phyloP scores from a whole-genome alignment of 495 filamentous ascomycete species.

The Daldinia decipiens region DNA sequence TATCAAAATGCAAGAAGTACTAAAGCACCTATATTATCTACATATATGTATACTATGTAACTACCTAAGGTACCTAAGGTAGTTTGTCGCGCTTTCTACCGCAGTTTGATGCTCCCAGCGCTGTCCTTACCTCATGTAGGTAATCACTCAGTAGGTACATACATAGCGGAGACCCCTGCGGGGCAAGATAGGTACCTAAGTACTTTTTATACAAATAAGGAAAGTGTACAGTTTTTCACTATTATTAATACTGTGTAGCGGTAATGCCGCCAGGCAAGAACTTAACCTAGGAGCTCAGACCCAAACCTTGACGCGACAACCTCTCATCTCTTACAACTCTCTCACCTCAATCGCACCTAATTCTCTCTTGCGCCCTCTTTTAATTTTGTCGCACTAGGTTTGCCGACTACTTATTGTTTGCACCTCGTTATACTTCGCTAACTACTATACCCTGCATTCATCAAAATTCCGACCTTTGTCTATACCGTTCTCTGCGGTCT shows the following conservation, averaged over 20 bases:
- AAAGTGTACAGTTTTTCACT: neutral
- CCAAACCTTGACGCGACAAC: slow-evolving; percentile 37
- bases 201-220: neutral
- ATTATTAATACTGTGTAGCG: neutral
- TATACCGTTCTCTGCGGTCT: neutral
- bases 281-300: slow-evolving; percentile 13
- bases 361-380: neutral
- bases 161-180: neutral
- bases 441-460: neutral
- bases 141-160: too few species aligned
- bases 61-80: too few species aligned
- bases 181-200: neutral
- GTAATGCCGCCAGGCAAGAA: neutral
- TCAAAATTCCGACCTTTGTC: neutral
- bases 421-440: neutral
- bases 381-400: neutral
- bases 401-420: neutral
- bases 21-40: too few species aligned
- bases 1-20: too few species aligned
- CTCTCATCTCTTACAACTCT: neutral
- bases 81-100: too few species aligned
- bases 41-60: too few species aligned
- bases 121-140: too few species aligned
- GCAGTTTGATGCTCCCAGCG: too few species aligned
- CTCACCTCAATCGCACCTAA: slow-evolving; percentile 1